These are phyloP conservation scores for Salvia hispanica DNA, from an alignment of 257 asterid species.

Conservation along the genomic window DNA sequence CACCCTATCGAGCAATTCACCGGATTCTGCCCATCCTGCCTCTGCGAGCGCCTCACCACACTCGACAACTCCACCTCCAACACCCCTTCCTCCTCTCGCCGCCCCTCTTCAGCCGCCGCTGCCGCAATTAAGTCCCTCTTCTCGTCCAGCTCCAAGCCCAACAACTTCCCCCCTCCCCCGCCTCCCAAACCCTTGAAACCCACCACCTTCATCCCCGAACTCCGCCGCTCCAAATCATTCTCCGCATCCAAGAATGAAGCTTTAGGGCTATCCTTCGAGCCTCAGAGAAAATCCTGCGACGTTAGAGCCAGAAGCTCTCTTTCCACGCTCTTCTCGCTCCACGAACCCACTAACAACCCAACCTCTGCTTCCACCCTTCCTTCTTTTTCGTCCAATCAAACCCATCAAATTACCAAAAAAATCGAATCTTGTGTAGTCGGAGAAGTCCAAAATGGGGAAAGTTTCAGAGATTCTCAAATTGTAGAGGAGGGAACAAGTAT, in stretches of 20 bases:
- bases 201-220: conserved; percentile 61
- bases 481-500: conserved; percentile 33
- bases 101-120: conserved; percentile 71
- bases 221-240: conserved; percentile 82
- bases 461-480: conserved; percentile 28
- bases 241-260: conserved; percentile 87
- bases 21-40: conserved; percentile 91
- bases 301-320: conserved; percentile 75
- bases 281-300: conserved; percentile 88
- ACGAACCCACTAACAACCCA: conserved; percentile 45
- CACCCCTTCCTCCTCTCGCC: conserved; percentile 72
- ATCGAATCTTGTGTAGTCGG: conserved; percentile 42
- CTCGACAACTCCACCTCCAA: conserved; percentile 64
- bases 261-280: conserved; percentile 61
- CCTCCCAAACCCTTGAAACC: conserved; percentile 49
- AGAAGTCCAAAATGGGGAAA: conserved; percentile 44
- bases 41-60: conserved; percentile 81
- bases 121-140: conserved; percentile 72
- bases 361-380: conserved; percentile 20
- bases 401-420: conserved; percentile 27
- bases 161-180: no score
- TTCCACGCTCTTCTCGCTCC: conserved; percentile 57
- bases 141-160: conserved; percentile 35
- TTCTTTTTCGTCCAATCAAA: conserved; percentile 36
- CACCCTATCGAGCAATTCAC: conserved; percentile 80